phyloP scores from a whole-genome alignment of 2,329 filamentous ascomycete species.

The Xylaria sp. region DNA sequence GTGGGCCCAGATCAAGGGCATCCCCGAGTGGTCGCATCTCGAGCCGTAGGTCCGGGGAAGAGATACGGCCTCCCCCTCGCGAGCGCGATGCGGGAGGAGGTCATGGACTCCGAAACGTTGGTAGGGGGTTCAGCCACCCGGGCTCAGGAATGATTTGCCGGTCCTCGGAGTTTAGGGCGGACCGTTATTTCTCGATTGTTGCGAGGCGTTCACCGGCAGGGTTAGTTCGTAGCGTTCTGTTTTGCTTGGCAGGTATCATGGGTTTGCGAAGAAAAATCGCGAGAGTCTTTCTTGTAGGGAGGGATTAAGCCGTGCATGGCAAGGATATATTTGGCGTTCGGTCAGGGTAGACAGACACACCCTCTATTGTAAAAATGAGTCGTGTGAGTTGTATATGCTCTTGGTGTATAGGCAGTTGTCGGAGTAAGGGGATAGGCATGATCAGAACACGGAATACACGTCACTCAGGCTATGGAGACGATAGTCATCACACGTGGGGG shows the following conservation, averaged over 20 bases:
- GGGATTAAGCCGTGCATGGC: background rate
- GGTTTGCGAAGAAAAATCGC: no score
- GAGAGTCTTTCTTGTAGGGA: background rate
- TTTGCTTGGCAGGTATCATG: no score
- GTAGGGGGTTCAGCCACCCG: no score
- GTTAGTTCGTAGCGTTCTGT: no score
- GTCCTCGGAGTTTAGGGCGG: no score
- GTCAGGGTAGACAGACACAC: background rate
- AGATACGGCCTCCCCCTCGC: background rate
- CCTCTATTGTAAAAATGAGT: background rate
- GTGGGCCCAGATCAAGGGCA: constrained; percentile 89
- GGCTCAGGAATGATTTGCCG: no score
- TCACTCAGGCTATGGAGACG: background rate
- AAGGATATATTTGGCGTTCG: background rate
- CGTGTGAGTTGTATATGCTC: background rate
- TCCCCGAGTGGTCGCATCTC: constrained; percentile 85
- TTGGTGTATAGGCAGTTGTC: background rate
- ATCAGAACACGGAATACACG: background rate
- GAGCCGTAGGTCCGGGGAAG: constrained; percentile 44
- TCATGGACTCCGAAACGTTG: no score
- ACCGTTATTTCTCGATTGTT: no score
- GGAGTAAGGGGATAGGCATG: background rate
- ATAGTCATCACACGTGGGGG: no score
- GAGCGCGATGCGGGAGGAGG: no score
- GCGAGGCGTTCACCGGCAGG: no score